Conservation (phyloP, 768 basidiomycete species). For the Collybia mongolica region DNA sequence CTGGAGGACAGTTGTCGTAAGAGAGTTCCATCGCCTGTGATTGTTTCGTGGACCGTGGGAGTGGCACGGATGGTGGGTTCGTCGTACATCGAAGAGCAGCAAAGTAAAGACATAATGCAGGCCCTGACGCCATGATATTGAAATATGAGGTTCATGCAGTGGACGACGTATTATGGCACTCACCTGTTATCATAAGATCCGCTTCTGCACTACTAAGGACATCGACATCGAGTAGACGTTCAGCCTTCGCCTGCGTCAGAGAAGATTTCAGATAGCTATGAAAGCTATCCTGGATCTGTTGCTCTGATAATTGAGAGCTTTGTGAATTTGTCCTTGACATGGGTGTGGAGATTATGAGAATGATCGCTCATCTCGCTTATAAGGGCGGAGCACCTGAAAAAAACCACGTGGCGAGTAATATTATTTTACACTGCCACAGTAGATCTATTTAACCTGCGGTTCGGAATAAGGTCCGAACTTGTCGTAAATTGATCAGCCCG, state of each 20-base stretch:
- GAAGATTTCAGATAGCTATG: conserved; percentile 82
- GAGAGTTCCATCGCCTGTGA: conserved; percentile 58
- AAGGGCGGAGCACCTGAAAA: too few species aligned
- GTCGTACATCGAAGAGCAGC: conserved; percentile 77
- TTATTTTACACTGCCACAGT: too few species aligned
- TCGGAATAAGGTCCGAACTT: too few species aligned
- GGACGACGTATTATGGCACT: conserved; percentile 12
- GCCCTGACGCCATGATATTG: conserved; percentile 42
- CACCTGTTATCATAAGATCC: conserved; percentile 86
- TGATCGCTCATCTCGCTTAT: too few species aligned
- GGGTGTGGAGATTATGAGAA: background rate
- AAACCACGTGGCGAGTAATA: too few species aligned
- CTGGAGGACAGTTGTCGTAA: conserved; percentile 62
- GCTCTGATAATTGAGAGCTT: conserved; percentile 46
- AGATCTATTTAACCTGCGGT: too few species aligned
- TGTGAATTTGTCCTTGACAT: conserved; percentile 1
- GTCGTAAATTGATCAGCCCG: too few species aligned
- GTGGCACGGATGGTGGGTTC: conserved; percentile 75
- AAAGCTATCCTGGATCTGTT: conserved; percentile 73
- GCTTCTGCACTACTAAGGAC: conserved; percentile 75
- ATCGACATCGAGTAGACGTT: conserved; percentile 70
- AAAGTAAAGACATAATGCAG: conserved; percentile 83
- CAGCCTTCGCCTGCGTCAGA: conserved; percentile 73
- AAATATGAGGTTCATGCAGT: background rate
- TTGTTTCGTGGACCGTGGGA: conserved; percentile 56